Evolutionary conservation across 345 rosid species (phyloP).

Genomic region (Mangifera indica): DNA sequence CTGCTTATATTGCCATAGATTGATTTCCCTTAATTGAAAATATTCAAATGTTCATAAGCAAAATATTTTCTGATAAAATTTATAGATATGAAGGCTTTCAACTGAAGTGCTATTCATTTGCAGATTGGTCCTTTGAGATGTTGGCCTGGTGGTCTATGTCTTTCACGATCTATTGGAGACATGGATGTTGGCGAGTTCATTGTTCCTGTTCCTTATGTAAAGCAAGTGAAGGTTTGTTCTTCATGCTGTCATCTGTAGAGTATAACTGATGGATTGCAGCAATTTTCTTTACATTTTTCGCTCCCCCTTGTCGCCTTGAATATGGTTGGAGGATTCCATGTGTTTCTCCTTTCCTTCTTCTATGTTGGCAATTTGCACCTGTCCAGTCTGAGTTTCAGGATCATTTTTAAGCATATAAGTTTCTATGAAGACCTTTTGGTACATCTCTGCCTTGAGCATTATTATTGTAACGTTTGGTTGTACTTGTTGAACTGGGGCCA

Average conservation of each 20-base stretch:
- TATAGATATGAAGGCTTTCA: conserved; percentile 22
- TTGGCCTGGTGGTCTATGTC: conserved; percentile 99
- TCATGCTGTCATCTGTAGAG: conserved; percentile 6
- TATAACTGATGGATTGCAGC: conserved; percentile 11
- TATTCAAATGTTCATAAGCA: neutral
- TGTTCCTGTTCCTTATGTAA: conserved; percentile 96
- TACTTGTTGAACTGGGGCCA: neutral
- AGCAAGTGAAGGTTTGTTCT: conserved; percentile 91
- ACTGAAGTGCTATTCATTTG: conserved; percentile 23
- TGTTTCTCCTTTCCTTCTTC: neutral
- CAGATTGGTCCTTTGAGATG: conserved; percentile 99
- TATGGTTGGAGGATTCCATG: conserved; percentile 13
- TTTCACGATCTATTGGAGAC: conserved; percentile 98
- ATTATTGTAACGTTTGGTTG: neutral
- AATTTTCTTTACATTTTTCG: conserved; percentile 8
- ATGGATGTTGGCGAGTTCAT: conserved; percentile 93
- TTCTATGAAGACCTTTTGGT: conserved; percentile 4
- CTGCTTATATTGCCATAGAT: neutral
- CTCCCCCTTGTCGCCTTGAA: neutral
- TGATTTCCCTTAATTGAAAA: conserved; percentile 2
- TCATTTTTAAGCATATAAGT: neutral
- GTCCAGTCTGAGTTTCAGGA: neutral
- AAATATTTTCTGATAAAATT: conserved; percentile 4
- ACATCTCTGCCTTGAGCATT: neutral
- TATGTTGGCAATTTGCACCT: neutral